These are phyloP conservation scores for Camellia japonica DNA, from an alignment of 148 eudicot species.

Conservation along the genomic window DNA sequence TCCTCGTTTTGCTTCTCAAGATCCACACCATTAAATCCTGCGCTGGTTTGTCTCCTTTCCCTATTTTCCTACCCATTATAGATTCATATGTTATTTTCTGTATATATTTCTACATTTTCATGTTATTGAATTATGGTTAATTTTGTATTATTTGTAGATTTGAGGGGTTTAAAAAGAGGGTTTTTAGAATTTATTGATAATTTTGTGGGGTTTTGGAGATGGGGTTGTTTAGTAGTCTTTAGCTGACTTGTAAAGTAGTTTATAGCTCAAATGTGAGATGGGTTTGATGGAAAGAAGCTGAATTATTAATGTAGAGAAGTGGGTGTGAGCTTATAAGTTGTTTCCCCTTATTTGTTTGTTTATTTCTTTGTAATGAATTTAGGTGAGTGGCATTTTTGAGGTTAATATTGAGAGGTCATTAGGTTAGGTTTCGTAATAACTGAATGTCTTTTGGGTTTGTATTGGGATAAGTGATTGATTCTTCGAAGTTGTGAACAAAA, in stretches of 20 bases:
- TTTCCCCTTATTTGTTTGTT: too few relatives aligned
- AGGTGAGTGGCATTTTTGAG: too few relatives aligned
- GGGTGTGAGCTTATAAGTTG: too few relatives aligned
- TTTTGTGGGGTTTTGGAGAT: neutral
- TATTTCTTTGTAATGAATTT: too few relatives aligned
- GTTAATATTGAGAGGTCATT: too few relatives aligned
- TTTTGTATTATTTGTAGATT: too few relatives aligned
- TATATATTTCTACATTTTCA: neutral
- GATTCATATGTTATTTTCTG: neutral
- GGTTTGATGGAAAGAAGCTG: neutral
- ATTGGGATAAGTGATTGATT: too few relatives aligned
- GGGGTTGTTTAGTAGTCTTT: neutral
- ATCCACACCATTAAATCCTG: constrained; percentile 96
- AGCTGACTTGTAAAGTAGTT: neutral
- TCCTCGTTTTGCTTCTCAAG: constrained; percentile 90
- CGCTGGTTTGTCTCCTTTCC: constrained; percentile 46
- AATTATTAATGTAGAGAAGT: neutral
- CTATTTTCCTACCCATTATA: neutral
- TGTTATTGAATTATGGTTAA: neutral
- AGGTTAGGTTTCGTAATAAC: too few relatives aligned
- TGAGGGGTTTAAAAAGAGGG: neutral
- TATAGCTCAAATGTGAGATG: neutral
- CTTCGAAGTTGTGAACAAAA: too few relatives aligned
- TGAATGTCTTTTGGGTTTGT: too few relatives aligned
- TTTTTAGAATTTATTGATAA: neutral